Evolutionary conservation across 2,329 filamentous ascomycete species (phyloP).

Genomic region (Botryotinia narcissicola): DNA sequence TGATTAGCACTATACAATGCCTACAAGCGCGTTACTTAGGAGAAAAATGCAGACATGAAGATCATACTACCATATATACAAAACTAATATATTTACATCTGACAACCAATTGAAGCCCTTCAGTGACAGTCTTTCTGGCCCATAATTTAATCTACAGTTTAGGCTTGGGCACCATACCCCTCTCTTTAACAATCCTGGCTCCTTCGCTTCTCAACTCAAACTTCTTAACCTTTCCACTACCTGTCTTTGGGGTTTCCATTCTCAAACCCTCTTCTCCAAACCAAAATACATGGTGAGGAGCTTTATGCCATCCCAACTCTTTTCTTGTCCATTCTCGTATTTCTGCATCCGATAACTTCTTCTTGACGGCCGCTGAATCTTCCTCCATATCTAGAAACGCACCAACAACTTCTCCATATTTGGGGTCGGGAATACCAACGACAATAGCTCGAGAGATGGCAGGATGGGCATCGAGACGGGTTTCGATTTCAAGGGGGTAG

Average conservation of each 20-base stretch:
- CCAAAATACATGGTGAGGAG: slow-evolving; percentile 73
- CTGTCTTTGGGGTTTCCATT: slow-evolving; percentile 59
- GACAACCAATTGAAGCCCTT: not conserved
- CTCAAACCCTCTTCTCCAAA: slow-evolving; percentile 56
- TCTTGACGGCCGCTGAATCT: slow-evolving; percentile 51
- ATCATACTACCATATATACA: slow-evolving; percentile 12
- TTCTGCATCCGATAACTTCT: slow-evolving; percentile 57
- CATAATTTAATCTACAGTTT: slow-evolving; percentile 4
- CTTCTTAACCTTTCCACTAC: slow-evolving; percentile 70
- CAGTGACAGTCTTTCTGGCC: not conserved
- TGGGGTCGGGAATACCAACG: slow-evolving; percentile 60
- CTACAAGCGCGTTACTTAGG: not conserved
- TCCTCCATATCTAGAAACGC: slow-evolving; percentile 65
- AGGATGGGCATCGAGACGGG: slow-evolving; percentile 59
- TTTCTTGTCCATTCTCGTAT: slow-evolving; percentile 62
- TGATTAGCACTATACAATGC: not conserved
- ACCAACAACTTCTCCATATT: slow-evolving; percentile 65
- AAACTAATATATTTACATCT: not conserved
- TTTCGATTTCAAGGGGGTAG: slow-evolving; percentile 68
- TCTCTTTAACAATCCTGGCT: slow-evolving; percentile 26
- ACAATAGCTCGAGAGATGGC: slow-evolving; percentile 58
- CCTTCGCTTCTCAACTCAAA: slow-evolving; percentile 37
- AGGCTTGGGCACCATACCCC: slow-evolving; percentile 5
- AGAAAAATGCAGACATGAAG: not conserved
- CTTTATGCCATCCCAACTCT: slow-evolving; percentile 64